Evolutionary conservation across 1,284 basidiomycete species (phyloP).

Genomic region (Leccinum angustisporum): DNA sequence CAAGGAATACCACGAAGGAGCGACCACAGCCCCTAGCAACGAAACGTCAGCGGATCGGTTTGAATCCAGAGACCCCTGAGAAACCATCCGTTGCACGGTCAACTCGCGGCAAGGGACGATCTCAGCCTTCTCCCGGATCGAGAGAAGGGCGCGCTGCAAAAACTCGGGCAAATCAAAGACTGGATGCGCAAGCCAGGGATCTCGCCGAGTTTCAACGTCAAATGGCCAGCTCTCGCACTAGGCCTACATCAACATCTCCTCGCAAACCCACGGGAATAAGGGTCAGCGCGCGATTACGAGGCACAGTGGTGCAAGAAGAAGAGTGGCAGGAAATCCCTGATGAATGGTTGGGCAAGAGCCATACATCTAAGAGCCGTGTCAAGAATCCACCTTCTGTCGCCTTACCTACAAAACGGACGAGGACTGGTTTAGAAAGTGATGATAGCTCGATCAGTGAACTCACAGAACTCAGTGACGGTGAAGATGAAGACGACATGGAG

Average conservation of each 20-base stretch:
- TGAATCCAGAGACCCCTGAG: background rate
- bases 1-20: slow-evolving; percentile 32
- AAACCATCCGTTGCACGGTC: slow-evolving; percentile 16
- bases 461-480: slow-evolving; percentile 63
- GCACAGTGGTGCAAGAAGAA: slow-evolving; percentile 48
- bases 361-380: slow-evolving; percentile 12
- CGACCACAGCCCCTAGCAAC: slow-evolving; percentile 17
- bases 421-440: slow-evolving; percentile 58
- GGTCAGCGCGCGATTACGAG: slow-evolving; percentile 63
- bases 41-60: slow-evolving; percentile 26
- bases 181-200: slow-evolving; percentile 68
- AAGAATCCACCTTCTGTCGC: slow-evolving; percentile 16
- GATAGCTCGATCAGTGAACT: slow-evolving; percentile 61
- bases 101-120: slow-evolving; percentile 15
- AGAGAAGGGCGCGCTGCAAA: slow-evolving; percentile 62
- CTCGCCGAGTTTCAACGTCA: slow-evolving; percentile 61
- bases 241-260: slow-evolving; percentile 16
- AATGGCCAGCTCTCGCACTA: slow-evolving; percentile 28
- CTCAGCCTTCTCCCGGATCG: slow-evolving; percentile 23
- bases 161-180: slow-evolving; percentile 63
- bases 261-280: slow-evolving; percentile 55
- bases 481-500: slow-evolving; percentile 16
- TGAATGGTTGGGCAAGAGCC: slow-evolving; percentile 59
- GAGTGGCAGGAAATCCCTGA: slow-evolving; percentile 79
- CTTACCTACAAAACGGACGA: slow-evolving; percentile 25